Evolutionary conservation across 768 basidiomycete genomes (phyloP).

Genomic region (Sporobolomyces pararoseus): DNA sequence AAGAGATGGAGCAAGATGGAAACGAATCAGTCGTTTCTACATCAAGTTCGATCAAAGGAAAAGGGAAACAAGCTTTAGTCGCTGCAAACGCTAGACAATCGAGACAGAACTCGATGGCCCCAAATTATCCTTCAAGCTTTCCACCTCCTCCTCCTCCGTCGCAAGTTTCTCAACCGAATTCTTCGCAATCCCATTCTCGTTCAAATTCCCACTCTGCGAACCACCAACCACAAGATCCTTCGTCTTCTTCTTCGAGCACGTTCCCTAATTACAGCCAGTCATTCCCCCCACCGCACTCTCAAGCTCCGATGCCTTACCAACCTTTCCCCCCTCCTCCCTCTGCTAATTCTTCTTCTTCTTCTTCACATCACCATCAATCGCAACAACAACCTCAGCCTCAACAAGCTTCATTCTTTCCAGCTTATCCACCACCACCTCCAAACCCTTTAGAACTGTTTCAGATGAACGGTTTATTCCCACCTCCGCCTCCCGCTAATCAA

Average conservation of each 20-base stretch:
- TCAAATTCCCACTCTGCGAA: too few relatives aligned
- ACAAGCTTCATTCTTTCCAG: neutral
- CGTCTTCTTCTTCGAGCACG: neutral
- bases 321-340: neutral
- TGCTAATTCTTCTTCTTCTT: neutral
- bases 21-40: too few relatives aligned
- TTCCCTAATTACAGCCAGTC: neutral
- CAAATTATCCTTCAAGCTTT: neutral
- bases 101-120: neutral
- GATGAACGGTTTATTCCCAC: neutral
- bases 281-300: neutral
- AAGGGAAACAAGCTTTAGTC: slow-evolving; percentile 27
- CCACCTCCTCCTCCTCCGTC: neutral
- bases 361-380: neutral
- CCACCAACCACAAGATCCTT: neutral
- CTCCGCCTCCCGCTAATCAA: neutral
- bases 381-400: neutral
- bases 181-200: too few relatives aligned
- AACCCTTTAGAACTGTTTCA: slow-evolving; percentile 8
- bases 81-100: slow-evolving; percentile 15
- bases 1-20: too few relatives aligned
- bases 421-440: slow-evolving; percentile 5
- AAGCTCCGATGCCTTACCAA: neutral
- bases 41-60: too few relatives aligned
- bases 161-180: neutral